phyloP scores from a whole-genome alignment of 116 monocot species.

The Cymodocea nodosa region DNA sequence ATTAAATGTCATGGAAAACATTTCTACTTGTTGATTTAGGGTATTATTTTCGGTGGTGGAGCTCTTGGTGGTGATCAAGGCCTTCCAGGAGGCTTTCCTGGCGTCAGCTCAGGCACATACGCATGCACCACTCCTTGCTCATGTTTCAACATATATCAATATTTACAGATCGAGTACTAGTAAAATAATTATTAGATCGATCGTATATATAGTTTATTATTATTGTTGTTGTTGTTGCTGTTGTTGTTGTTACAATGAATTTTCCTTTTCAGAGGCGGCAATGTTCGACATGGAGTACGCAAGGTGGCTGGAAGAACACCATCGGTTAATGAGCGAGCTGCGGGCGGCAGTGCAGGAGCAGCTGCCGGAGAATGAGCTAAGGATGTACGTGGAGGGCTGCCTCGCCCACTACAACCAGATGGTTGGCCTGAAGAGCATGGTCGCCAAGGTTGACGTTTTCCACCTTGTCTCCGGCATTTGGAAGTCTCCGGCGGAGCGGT shows the following conservation, averaged over 20 bases:
- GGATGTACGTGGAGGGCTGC: constrained; percentile 50
- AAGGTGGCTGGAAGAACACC: constrained; percentile 88
- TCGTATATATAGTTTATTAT: too few species aligned
- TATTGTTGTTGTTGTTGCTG: too few species aligned
- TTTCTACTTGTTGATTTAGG: constrained; percentile 17
- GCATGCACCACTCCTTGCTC: too few species aligned
- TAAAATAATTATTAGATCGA: too few species aligned
- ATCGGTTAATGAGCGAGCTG: constrained; percentile 75
- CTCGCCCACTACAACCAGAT: constrained; percentile 66
- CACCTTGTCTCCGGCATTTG: constrained; percentile 86
- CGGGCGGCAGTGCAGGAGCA: constrained; percentile 68
- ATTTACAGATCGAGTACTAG: too few species aligned
- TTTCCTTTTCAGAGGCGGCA: constrained; percentile 50
- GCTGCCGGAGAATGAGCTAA: constrained; percentile 54
- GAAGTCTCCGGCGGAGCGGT: constrained; percentile 88
- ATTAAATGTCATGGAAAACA: neutral
- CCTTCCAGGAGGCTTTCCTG: constrained; percentile 22
- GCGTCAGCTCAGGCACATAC: constrained; percentile 44
- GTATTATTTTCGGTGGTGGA: constrained; percentile 40
- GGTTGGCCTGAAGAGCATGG: constrained; percentile 42
- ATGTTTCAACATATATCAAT: too few species aligned
- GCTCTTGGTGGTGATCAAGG: constrained; percentile 46
- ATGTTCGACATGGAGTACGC: constrained; percentile 89
- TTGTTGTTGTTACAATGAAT: too few species aligned
- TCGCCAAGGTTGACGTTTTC: constrained; percentile 58